Base-by-base conservation (phyloP, 2,329 filamentous ascomycete species). In the Acrocalymma vagum region DNA sequence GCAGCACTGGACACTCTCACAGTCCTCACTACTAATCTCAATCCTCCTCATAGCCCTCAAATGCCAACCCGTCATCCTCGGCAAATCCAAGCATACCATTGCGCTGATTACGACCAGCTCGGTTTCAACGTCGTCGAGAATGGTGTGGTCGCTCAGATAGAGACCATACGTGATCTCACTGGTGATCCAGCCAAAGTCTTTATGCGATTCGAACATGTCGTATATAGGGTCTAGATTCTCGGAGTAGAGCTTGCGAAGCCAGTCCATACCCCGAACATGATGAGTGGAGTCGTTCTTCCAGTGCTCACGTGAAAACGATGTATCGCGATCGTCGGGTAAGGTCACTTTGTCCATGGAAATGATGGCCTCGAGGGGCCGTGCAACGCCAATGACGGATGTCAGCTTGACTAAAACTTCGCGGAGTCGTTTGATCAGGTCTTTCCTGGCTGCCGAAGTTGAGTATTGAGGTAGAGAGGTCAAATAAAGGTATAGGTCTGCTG, bases 391-490 rank as follows among this genome's bases (percentile, higher is more conserved):
- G 3, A 84, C 67, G 3, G 36, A 17, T 9, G 81, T 70, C 13
- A 71, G 63, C 63, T 85, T 84, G 38, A 85, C 57, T 15, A 85
- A 68, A 0, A 74, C 75, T 62, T 85, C 82, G 23, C 82, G 76
- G 3, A 81, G 45, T 5, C 77, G 67, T 3, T 73, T 71, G 15
- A 80, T 60, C 2, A 81, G 69, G 0, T 54, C 53, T 48, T 78
- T 61, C 4, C 78, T 70, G 6, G 69, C 57, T 1, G 60, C 61
- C 0, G 73, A 47, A 0, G 70, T 72, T 1, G 60, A 47, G 53
- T 72, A 78, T 21, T 68, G 55, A 0, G 77, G 72, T 48, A 78
- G 68, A 20, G 62, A 58, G 48, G 73, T 76, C 20, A 84, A 72
- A 57, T 81, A 70, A 6, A 70, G 70, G 65, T 83, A 84, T 0